Evolutionary conservation across 192 early-diverging fungal species (phyloP), one percentile per base, ranked within the genome.

Genomic region (Coemansia sp.): DNA sequence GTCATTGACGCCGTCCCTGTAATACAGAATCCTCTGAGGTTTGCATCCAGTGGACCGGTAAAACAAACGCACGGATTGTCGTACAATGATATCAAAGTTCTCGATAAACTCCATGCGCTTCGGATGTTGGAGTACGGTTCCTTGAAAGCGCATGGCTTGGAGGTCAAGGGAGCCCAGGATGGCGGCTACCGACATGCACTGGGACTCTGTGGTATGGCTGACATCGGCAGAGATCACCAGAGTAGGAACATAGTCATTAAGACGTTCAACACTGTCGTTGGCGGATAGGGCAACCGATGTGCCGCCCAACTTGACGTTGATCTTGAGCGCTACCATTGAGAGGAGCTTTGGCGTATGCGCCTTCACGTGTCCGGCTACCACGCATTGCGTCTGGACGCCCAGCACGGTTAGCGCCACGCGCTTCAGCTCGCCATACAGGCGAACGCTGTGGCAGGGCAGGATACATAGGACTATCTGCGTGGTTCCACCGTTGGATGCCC

Each of bases 301-400:
- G 0, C 88, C 88, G 40, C 88, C 88, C 14, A 89, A 75, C 65
- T 89, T 89, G 13, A 76, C 69, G 67, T 89, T 89, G 50, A 88
- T 72, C 57, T 89, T 89, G 25, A 88, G 60, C 27, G 55, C 56
- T 0, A 87, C 8, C 22, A 68, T 60, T 9, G 55, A 56, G 17
- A 70, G 30, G 14, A 84, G 67, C 48, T 44, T 56, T 10, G 62
- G 22, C n/a, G 29, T 64, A 22, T 61, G 55, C 10, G 48, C 59
- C 2, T 57, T 33, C 22, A 58, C 64, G 17, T 74, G 45, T 7
- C 8, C 28, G n/a, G 67, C 55, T 19, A 47, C 58, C 29, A 84
- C 54, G 58, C 85, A 86, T 62, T 86, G 85, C 30, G 79, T 82
- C 7, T 72, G 68, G 5, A 85, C 57, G 33, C 85, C 85, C 4